Evolutionary conservation across 805 yeast species (phyloP), one percentile per base, ranked within the genome.

Genomic region (Kuraishia piskuri): DNA sequence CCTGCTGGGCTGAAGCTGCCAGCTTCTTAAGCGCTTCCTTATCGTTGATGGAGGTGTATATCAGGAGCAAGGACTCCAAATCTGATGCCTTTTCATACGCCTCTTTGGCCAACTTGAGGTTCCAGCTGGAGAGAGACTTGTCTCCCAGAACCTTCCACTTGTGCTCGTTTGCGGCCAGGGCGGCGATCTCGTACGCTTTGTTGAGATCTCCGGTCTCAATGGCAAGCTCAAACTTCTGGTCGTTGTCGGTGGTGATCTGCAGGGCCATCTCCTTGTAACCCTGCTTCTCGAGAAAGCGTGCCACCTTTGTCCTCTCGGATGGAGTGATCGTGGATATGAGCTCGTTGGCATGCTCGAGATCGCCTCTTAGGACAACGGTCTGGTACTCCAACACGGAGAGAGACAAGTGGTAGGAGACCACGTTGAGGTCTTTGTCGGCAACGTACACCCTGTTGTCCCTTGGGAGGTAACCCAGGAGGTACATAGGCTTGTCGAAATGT

Each of bases 81-180:
- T 92, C 99, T 50, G 81, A 75, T 21, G 96, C 95, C 54, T 83
- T 78, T 64, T 83, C 77, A 69, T 83, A 92, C 51, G 95, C 80
- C 60, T 84, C 82, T 57, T 82, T 84, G 2, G 99, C 98, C 58
- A 89, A 74, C 59, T 80, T 80, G 57, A 90, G 77, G 59, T 91
- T 83, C 88, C 96, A 94, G 56, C 79, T 79, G 20, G 77, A 68
- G 60, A 94, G 75, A 12, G 96, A 87, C 56, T 84, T 76, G 72
- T 94, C 98, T 59, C 98, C 99, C 50, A 94, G 78, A 55, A 84
- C 77, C 68, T 88, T 88, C 97, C 98, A 94, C 70, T 89, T 91
- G 57, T 83, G 78, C 52, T 84, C 84, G 48, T 75, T 72, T 47
- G 73, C 68, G 51, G 80, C 80, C 48, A 72, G 71, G 22, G 72